Base-by-base conservation (phyloP, 768 basidiomycete genomes). In the Boletus speciosus region DNA sequence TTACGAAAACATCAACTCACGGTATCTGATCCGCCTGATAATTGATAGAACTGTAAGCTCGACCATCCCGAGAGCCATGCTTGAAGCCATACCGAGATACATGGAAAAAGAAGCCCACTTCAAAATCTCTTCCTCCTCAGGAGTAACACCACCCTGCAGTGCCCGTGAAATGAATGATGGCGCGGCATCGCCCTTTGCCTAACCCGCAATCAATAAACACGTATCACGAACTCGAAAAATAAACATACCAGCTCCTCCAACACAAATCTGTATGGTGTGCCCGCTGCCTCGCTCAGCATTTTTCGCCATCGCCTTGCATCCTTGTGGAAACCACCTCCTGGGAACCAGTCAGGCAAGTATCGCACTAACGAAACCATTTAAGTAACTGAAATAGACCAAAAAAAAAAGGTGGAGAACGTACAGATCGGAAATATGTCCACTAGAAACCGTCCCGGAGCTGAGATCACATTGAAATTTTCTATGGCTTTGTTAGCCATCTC, bases 1-100 rank as follows among this genome's bases (percentile, higher is more conserved):
- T 27, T 6, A 6, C 5, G 25, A 6, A 27, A 27, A 6, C 19
- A 6, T 8, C 6, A 6, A 36, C 51, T 23, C 12, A 58, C 62
- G 0, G 57, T 62, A 6, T 65, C 61, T 3, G 58, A 32, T 46
- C 52, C 64, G 27, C 39, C 80, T 78, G 39, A 41, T 35, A 35
- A 8, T 41, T 14, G 6, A 37, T 10, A 10, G 10, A 46, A 21
- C 2, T 11, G n/a, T 32, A 11, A 49, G 46, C n/a, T 14, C 3
- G 16, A 16, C 9, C 4, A 6, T 38, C 9, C n/a, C 6, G 7
- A 1, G 3, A 23, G 14, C 10, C 37, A 44, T 35, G 9, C 27
- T 1, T 10, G 11, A 54, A 42, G 8, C 5, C 53, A 29, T 51
- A 63, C 64, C 61, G 3, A 58, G 0, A 35, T 61, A 63, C 55